These are phyloP conservation scores for Gynochthodes officinalis DNA, from an alignment of 257 asterid genomes.

Conservation along the genomic window DNA sequence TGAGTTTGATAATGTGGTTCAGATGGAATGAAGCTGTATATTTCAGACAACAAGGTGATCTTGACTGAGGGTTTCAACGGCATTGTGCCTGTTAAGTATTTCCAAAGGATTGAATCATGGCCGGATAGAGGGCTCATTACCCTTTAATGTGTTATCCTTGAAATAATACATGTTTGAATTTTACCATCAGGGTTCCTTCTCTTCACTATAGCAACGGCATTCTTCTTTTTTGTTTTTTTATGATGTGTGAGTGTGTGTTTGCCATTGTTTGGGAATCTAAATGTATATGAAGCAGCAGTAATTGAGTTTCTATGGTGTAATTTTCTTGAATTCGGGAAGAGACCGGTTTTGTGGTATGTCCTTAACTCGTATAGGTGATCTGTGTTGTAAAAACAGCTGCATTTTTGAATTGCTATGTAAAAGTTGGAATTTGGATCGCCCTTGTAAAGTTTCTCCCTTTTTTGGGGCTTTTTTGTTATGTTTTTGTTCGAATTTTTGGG, in stretches of 20 bases:
- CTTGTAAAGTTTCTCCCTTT: background rate
- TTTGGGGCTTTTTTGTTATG: background rate
- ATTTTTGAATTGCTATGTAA: background rate
- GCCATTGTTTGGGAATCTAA: too few relatives aligned
- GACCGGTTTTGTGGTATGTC: too few relatives aligned
- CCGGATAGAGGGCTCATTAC: slow-evolving; percentile 61
- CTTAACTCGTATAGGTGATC: background rate
- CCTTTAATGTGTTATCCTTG: slow-evolving; percentile 16
- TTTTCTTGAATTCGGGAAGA: too few relatives aligned
- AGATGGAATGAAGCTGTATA: slow-evolving; percentile 88
- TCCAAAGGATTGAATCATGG: slow-evolving; percentile 81
- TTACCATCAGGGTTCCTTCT: background rate
- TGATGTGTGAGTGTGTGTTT: too few relatives aligned
- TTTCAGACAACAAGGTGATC: slow-evolving; percentile 85
- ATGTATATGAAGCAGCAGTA: too few relatives aligned
- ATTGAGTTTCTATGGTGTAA: too few relatives aligned
- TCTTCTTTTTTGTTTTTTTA: too few relatives aligned
- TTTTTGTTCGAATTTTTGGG: background rate
- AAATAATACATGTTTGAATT: background rate
- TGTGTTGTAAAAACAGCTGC: background rate
- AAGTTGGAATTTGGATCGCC: background rate
- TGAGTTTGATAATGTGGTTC: slow-evolving; percentile 20
- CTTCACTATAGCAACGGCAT: background rate
- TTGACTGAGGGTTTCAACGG: slow-evolving; percentile 92
- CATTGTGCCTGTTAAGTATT: slow-evolving; percentile 68